Percentiles rank a stretch among this genome's conserved stretches.
These are phyloP conservation scores for Hypoxylon sp. DNA, from an alignment of 2,329 filamentous ascomycete genomes.

Conservation along the genomic window DNA sequence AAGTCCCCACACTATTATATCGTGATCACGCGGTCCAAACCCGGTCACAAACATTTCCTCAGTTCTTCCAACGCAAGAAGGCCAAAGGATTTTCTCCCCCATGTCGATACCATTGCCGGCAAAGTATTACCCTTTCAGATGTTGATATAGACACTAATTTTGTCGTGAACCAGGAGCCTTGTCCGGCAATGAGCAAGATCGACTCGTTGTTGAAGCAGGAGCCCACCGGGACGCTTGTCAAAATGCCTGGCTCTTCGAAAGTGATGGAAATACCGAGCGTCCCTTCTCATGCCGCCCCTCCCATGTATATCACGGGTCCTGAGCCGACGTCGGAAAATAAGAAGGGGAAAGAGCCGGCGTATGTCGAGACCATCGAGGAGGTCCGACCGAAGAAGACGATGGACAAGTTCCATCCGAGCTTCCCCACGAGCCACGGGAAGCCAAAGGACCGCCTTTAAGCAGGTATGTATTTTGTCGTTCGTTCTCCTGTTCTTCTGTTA, in stretches of 20 bases:
- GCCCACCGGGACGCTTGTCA: slow-evolving; percentile 12
- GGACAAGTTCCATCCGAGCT: slow-evolving; percentile 7
- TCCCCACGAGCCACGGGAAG: background rate
- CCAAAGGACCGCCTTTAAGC: background rate
- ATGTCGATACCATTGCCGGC: background rate
- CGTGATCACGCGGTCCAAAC: background rate
- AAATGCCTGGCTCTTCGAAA: slow-evolving; percentile 21
- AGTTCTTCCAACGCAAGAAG: background rate
- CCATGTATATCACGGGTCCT: slow-evolving; percentile 17
- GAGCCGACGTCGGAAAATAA: background rate
- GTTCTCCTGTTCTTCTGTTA: background rate
- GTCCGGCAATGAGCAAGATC: slow-evolving; percentile 34
- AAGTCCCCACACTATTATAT: background rate
- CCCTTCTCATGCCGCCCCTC: slow-evolving; percentile 19
- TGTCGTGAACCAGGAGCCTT: background rate
- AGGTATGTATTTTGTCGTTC: slow-evolving; percentile 2
- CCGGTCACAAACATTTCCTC: background rate
- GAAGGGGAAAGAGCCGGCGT: slow-evolving; percentile 1
- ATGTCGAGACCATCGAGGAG: background rate
- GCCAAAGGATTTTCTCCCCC: background rate
- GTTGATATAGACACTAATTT: background rate
- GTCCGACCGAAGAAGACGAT: background rate
- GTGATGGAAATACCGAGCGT: slow-evolving; percentile 12
- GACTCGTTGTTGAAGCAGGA: slow-evolving; percentile 26
- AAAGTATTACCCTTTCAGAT: background rate